Conservation (phyloP, 163 green algal genomes). For the Chloroidium sp. region DNA sequence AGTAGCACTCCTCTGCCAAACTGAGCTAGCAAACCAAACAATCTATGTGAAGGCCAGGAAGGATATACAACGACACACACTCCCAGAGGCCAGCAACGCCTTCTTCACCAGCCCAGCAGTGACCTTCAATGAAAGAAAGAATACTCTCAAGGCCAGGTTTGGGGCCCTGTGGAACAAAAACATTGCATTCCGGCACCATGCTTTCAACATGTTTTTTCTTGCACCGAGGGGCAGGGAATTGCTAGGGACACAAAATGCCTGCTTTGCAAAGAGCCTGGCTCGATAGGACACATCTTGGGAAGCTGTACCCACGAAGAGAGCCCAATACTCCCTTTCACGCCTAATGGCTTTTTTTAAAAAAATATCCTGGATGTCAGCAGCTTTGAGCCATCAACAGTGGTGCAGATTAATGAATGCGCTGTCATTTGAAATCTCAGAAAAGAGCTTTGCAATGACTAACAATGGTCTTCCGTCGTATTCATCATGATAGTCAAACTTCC, state of each 20-base stretch:
- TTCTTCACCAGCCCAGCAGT: background rate
- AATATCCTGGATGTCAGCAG: too few species aligned
- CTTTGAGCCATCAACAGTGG: too few species aligned
- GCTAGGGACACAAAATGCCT: background rate
- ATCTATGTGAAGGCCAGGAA: background rate
- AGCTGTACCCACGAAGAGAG: background rate
- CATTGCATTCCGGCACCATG: background rate
- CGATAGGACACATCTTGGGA: background rate
- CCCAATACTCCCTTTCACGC: too few species aligned
- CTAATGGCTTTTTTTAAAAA: too few species aligned
- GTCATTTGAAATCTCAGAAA: too few species aligned
- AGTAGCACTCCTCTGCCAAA: background rate
- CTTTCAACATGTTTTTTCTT: background rate
- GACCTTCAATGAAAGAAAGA: background rate
- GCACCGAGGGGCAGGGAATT: background rate
- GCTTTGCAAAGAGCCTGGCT: background rate
- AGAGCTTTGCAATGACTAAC: too few species aligned
- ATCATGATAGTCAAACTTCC: too few species aligned
- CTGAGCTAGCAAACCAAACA: background rate
- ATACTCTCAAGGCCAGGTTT: background rate
- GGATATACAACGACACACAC: background rate
- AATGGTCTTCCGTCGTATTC: too few species aligned
- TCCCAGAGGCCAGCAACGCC: background rate
- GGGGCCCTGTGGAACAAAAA: background rate
- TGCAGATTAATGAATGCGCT: too few species aligned